Conservation (phyloP, 768 basidiomycete genomes). For the Leucocoprinus birnbaumii region DNA sequence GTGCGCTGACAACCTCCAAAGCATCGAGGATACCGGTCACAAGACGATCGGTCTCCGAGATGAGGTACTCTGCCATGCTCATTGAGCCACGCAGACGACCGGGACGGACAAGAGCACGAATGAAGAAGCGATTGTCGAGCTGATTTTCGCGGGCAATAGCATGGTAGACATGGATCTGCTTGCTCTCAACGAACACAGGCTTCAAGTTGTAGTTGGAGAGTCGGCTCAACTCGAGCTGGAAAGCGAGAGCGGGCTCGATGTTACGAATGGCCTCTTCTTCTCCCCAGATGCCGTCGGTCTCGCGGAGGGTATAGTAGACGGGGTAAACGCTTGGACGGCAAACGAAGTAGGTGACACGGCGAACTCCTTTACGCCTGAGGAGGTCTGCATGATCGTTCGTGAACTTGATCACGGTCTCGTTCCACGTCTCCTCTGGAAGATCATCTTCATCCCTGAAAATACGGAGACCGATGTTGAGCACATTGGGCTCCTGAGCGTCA, state of each 20-base stretch:
- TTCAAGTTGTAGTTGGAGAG: constrained; percentile 95
- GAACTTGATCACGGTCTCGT: constrained; percentile 65
- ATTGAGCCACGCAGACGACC: constrained; percentile 90
- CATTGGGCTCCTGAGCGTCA: constrained; percentile 79
- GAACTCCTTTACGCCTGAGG: constrained; percentile 75
- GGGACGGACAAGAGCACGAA: constrained; percentile 93
- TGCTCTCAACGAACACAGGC: constrained; percentile 94
- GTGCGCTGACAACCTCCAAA: constrained; percentile 87
- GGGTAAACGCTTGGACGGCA: constrained; percentile 93
- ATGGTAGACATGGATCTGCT: constrained; percentile 98
- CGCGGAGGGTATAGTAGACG: constrained; percentile 89
- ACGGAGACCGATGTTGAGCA: constrained; percentile 91
- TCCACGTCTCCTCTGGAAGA: constrained; percentile 74
- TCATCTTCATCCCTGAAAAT: constrained; percentile 83
- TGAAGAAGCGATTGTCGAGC: constrained; percentile 97
- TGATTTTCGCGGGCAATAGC: constrained; percentile 94
- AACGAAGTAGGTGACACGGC: constrained; percentile 88
- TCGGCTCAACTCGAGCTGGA: constrained; percentile 95
- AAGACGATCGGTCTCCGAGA: constrained; percentile 96
- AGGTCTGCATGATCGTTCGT: constrained; percentile 65
- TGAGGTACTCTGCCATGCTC: constrained; percentile 96
- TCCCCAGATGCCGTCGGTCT: constrained; percentile 69
- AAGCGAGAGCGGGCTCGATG: constrained; percentile 96
- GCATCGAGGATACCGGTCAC: constrained; percentile 93
- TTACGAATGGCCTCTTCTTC: constrained; percentile 98